A percentile compares a stretch with the other conserved stretches of the same genome.
Conservation (phyloP, 345 rosid species). For the Carallia pectinifolia region DNA sequence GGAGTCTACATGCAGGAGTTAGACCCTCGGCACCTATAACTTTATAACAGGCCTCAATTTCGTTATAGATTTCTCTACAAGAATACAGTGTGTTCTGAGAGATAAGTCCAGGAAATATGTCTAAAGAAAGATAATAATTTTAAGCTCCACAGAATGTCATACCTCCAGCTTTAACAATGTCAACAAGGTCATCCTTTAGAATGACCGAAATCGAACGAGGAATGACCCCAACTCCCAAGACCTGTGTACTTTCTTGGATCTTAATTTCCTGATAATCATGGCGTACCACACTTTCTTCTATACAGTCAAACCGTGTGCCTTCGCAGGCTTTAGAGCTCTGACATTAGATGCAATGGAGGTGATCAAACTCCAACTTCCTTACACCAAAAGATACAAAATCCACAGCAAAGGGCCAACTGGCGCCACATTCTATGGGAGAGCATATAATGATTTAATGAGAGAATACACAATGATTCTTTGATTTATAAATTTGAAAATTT, state of each 20-base stretch:
- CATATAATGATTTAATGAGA: background rate
- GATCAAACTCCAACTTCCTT: background rate
- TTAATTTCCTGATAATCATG: constrained; percentile 96
- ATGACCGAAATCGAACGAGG: constrained; percentile 83
- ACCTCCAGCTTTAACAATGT: constrained; percentile 97
- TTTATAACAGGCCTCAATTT: background rate
- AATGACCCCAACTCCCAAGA: constrained; percentile 89
- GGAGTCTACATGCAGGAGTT: too few species aligned
- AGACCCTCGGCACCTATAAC: too few species aligned
- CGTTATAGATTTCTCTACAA: background rate
- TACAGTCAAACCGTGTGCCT: constrained; percentile 64
- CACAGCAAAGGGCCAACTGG: background rate
- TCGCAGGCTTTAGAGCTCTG: constrained; percentile 73
- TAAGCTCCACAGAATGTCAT: constrained; percentile 19
- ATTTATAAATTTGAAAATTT: too few species aligned
- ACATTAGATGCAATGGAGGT: constrained; percentile 22
- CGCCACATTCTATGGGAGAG: background rate
- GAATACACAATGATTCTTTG: too few species aligned
- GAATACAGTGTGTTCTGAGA: background rate
- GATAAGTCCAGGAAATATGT: background rate
- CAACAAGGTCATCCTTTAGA: constrained; percentile 91
- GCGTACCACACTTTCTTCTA: constrained; percentile 64
- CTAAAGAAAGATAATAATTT: background rate
- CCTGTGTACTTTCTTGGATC: constrained; percentile 91
- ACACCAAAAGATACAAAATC: constrained; percentile 4